phyloP scores from a whole-genome alignment of 2,329 filamentous ascomycete genomes.

The Eutypa lata region DNA sequence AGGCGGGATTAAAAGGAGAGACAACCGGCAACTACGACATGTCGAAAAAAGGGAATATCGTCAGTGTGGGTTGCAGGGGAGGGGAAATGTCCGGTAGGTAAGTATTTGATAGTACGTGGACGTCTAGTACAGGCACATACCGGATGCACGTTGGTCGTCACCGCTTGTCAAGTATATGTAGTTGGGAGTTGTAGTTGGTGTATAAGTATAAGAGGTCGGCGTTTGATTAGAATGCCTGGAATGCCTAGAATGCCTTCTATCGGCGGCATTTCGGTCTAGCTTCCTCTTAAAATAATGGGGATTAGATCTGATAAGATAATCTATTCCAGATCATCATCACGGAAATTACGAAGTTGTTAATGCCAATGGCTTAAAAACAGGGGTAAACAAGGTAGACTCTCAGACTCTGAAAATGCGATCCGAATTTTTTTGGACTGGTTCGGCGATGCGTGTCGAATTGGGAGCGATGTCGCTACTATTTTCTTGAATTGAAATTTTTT shows the following conservation, averaged over 20 bases:
- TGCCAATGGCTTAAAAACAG: background rate
- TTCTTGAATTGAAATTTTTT: background rate
- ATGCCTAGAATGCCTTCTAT: background rate
- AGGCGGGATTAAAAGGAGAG: background rate
- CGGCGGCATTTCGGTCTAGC: background rate
- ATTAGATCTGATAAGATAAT: background rate
- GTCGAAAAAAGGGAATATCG: background rate
- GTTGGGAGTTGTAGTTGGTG: background rate
- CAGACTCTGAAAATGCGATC: background rate
- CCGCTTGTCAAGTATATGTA: background rate
- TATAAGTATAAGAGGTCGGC: background rate
- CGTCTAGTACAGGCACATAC: background rate
- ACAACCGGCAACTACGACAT: background rate
- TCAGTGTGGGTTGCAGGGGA: background rate
- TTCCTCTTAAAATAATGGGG: background rate
- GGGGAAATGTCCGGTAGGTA: background rate
- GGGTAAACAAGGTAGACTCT: background rate
- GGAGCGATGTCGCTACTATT: background rate
- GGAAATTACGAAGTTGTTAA: background rate
- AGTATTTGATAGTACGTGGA: background rate
- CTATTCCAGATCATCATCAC: background rate
- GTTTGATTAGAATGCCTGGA: background rate
- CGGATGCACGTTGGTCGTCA: background rate
- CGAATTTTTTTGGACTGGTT: background rate
- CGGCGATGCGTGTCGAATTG: too few relatives aligned